Evolutionary conservation across 805 yeast genomes (phyloP).

Genomic region (Candida suzukii): DNA sequence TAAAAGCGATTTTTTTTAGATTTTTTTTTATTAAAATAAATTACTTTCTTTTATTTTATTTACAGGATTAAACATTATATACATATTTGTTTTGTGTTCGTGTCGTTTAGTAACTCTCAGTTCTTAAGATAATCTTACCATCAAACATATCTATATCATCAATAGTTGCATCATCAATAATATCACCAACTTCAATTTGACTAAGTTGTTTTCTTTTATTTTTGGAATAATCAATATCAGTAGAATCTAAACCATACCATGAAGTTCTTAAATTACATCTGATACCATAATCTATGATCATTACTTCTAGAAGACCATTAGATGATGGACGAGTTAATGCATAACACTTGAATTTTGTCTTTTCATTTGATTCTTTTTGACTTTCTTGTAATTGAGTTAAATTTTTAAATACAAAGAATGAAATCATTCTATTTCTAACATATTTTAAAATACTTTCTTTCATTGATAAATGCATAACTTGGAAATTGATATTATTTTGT

Average conservation of each 20-base stretch:
- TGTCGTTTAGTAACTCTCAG: slow-evolving; percentile 16
- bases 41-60: too few relatives aligned
- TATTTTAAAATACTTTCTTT: slow-evolving; percentile 32
- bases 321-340: slow-evolving; percentile 35
- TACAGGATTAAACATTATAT: too few relatives aligned
- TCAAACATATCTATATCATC: slow-evolving; percentile 37
- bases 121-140: slow-evolving; percentile 28
- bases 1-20: too few relatives aligned
- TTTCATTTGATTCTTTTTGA: slow-evolving; percentile 14
- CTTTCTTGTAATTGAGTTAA: slow-evolving; percentile 15
- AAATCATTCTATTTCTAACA: slow-evolving; percentile 15
- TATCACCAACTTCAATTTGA: slow-evolving; percentile 37
- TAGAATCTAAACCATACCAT: slow-evolving; percentile 18
- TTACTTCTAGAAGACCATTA: slow-evolving; percentile 25
- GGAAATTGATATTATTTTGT: slow-evolving; percentile 25
- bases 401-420: slow-evolving; percentile 24
- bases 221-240: slow-evolving; percentile 8
- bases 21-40: too few relatives aligned
- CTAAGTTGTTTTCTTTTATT: slow-evolving; percentile 13
- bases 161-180: slow-evolving; percentile 30
- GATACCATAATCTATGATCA: slow-evolving; percentile 25
- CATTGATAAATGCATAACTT: slow-evolving; percentile 36
- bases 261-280: slow-evolving; percentile 19
- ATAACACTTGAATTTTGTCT: slow-evolving; percentile 33
- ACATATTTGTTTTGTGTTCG: too few relatives aligned